Conservation (phyloP, 768 basidiomycete genomes). For the Mycena galopus region DNA sequence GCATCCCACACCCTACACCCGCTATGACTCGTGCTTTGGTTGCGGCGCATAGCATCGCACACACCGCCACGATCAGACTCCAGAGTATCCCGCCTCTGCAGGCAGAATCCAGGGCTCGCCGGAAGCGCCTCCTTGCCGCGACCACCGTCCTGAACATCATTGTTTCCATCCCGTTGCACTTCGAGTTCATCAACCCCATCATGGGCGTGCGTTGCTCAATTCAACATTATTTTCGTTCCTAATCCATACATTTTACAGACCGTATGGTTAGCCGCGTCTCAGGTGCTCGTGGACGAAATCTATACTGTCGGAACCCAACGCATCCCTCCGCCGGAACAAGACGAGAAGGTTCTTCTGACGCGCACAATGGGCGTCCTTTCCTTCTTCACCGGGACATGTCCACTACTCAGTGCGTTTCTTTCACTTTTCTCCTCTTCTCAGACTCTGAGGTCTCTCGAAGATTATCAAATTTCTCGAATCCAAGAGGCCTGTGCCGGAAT, state of each 20-base stretch:
- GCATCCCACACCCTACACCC: neutral
- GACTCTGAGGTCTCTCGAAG: neutral
- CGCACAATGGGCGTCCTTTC: neutral
- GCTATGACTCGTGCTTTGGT: constrained; percentile 34
- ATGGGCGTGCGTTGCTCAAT: constrained; percentile 46
- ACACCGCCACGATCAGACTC: constrained; percentile 52
- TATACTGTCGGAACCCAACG: neutral
- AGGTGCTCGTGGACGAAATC: constrained; percentile 12
- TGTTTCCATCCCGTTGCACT: constrained; percentile 26
- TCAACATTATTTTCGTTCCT: neutral
- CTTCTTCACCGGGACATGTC: neutral
- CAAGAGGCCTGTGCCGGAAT: constrained; percentile 7
- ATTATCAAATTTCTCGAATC: constrained; percentile 19
- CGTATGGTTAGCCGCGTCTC: constrained; percentile 1
- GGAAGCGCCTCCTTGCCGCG: constrained; percentile 38
- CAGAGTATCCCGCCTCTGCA: constrained; percentile 43
- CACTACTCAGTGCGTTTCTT: constrained; percentile 15
- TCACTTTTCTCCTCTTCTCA: neutral
- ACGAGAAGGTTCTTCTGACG: neutral
- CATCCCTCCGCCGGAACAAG: neutral
- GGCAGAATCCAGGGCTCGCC: constrained; percentile 36
- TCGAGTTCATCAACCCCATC: constrained; percentile 44
- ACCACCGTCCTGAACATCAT: constrained; percentile 34
- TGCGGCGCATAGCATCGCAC: constrained; percentile 50
- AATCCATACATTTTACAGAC: neutral